phyloP scores from a whole-genome alignment of 1,139 yeast genomes.

The Cylindricascospora bacillispora region DNA sequence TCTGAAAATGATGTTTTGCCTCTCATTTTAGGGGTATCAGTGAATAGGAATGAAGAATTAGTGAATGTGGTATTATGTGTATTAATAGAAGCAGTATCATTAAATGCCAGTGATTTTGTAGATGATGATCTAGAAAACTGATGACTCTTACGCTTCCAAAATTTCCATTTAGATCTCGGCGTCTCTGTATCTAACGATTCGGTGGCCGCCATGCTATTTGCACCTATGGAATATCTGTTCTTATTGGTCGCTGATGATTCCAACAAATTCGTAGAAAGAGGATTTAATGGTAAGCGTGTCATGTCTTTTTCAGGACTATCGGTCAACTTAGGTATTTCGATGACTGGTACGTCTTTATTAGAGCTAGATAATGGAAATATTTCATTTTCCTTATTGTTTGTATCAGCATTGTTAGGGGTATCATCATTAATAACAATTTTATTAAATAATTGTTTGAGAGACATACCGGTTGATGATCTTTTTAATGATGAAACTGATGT shows the following conservation, averaged over 20 bases:
- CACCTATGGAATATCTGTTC: too few relatives aligned
- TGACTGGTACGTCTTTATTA: too few relatives aligned
- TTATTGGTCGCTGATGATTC: too few relatives aligned
- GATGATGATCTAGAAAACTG: conserved; percentile 10
- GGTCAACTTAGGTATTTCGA: background rate
- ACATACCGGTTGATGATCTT: conserved; percentile 23
- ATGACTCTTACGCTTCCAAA: conserved; percentile 20
- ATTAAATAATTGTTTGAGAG: conserved; percentile 20
- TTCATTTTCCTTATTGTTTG: conserved; percentile 3
- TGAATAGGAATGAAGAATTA: conserved; percentile 1
- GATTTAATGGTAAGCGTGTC: too few relatives aligned
- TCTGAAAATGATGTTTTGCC: conserved; percentile 17
- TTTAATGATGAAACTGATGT: conserved; percentile 12
- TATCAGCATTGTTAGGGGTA: background rate
- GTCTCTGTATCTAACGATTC: too few relatives aligned
- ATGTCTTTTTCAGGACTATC: background rate
- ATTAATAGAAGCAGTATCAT: background rate
- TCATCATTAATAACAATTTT: conserved; percentile 17
- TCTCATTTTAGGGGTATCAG: conserved; percentile 8
- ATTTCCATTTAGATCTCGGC: conserved; percentile 26
- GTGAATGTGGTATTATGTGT: background rate
- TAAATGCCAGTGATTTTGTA: conserved; percentile 5
- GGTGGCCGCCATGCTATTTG: too few relatives aligned
- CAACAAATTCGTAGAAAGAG: too few relatives aligned
- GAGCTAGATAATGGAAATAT: too few relatives aligned